Evolutionary conservation across 495 filamentous ascomycete species (phyloP).

Genomic region (Penicillium steckii): DNA sequence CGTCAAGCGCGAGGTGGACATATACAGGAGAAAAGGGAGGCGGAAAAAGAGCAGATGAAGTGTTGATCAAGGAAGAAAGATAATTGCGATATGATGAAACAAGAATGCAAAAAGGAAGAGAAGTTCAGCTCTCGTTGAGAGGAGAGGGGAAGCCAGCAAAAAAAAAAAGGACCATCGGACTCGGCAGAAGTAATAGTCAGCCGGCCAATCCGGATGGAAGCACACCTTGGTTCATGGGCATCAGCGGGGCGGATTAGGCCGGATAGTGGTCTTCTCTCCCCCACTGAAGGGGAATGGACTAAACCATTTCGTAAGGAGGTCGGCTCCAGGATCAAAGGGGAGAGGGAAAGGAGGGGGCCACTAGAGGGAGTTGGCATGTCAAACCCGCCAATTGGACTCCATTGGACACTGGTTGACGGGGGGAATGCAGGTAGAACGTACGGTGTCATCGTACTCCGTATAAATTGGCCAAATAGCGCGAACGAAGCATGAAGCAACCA

Average conservation of each 20-base stretch:
- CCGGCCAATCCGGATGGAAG: neutral
- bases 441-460: neutral
- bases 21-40: neutral
- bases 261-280: slow-evolving; percentile 3
- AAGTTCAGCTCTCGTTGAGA: neutral
- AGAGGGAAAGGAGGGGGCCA: neutral
- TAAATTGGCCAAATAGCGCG: neutral
- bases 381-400: neutral
- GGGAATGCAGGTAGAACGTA: neutral
- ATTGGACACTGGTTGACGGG: neutral
- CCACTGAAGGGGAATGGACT: neutral
- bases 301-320: neutral
- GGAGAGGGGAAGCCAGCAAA: neutral
- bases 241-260: slow-evolving; percentile 16
- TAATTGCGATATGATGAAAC: neutral
- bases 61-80: neutral
- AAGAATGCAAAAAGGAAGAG: neutral
- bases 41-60: neutral
- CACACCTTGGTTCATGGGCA: neutral
- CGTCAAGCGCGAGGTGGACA: neutral
- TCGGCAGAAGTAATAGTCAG: neutral
- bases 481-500: too few species aligned
- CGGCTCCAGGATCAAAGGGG: neutral
- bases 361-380: neutral
- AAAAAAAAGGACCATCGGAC: slow-evolving; percentile 4